These are phyloP conservation scores for Talaromyces funiculosus DNA, from an alignment of 2,329 filamentous ascomycete genomes.

Conservation along the genomic window DNA sequence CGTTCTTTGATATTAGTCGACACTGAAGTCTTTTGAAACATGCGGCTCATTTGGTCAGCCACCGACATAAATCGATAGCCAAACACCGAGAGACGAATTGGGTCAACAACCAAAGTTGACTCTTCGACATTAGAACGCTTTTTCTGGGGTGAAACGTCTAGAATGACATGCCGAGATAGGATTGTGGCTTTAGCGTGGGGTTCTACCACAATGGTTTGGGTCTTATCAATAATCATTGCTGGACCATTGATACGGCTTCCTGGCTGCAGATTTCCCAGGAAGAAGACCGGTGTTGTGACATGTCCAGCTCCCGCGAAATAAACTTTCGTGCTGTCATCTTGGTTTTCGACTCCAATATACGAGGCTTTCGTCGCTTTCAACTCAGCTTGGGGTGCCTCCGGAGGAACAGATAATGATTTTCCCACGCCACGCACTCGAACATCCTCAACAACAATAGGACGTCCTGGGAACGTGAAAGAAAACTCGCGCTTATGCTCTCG, in stretches of 20 bases:
- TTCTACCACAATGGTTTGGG: constrained; percentile 83
- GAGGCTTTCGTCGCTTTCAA: constrained; percentile 4
- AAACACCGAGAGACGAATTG: constrained; percentile 51
- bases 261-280: constrained; percentile 19
- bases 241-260: constrained; percentile 25
- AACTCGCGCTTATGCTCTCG: constrained; percentile 38
- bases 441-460: constrained; percentile 38
- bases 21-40: constrained; percentile 51
- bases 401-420: constrained; percentile 9
- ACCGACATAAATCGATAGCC: constrained; percentile 55
- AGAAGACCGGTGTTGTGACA: constrained; percentile 24
- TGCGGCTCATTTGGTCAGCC: constrained; percentile 55
- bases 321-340: constrained; percentile 15
- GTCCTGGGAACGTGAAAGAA: constrained; percentile 32
- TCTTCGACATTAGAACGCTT: constrained; percentile 28
- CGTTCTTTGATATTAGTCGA: constrained; percentile 76
- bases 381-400: constrained; percentile 6
- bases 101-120: constrained; percentile 35
- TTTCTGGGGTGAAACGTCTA: constrained; percentile 62
- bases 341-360: constrained; percentile 17
- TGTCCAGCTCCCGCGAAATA: constrained; percentile 25
- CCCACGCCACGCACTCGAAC: constrained; percentile 32
- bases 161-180: constrained; percentile 83
- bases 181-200: constrained; percentile 70
- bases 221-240: constrained; percentile 56